Evolutionary conservation across 202 grass and related monocot genomes (phyloP).

Genomic region (Zizania palustris): DNA sequence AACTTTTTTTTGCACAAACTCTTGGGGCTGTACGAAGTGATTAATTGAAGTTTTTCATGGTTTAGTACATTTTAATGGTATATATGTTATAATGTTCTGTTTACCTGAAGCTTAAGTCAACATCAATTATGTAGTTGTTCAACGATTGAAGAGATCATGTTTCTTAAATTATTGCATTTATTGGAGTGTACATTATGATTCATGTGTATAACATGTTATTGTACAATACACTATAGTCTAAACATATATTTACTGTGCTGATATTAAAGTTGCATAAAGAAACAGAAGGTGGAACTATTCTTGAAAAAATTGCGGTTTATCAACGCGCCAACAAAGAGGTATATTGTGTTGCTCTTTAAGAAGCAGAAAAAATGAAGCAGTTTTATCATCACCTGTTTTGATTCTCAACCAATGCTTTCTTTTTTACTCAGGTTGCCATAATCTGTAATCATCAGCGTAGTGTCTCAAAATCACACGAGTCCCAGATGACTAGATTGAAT

Average conservation of each 20-base stretch:
- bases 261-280: constrained; percentile 75
- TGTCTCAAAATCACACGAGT: constrained; percentile 89
- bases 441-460: constrained; percentile 97
- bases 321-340: constrained; percentile 94
- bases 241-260: constrained; percentile 8
- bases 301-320: constrained; percentile 93
- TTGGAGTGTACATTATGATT: neutral
- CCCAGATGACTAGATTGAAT: constrained; percentile 83
- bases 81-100: constrained; percentile 11
- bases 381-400: constrained; percentile 35
- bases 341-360: no score
- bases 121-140: constrained; percentile 14
- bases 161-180: constrained; percentile 20
- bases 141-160: neutral
- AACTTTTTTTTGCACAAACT: constrained; percentile 6
- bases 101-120: constrained; percentile 27
- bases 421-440: constrained; percentile 75
- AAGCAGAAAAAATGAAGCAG: neutral
- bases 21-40: neutral
- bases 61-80: neutral
- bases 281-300: constrained; percentile 76
- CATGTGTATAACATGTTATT: constrained; percentile 25
- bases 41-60: constrained; percentile 17
- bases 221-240: constrained; percentile 24
- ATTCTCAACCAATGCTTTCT: constrained; percentile 28